Base-by-base conservation (phyloP, 148 eudicot genomes). In the Chenopodium suecicum region DNA sequence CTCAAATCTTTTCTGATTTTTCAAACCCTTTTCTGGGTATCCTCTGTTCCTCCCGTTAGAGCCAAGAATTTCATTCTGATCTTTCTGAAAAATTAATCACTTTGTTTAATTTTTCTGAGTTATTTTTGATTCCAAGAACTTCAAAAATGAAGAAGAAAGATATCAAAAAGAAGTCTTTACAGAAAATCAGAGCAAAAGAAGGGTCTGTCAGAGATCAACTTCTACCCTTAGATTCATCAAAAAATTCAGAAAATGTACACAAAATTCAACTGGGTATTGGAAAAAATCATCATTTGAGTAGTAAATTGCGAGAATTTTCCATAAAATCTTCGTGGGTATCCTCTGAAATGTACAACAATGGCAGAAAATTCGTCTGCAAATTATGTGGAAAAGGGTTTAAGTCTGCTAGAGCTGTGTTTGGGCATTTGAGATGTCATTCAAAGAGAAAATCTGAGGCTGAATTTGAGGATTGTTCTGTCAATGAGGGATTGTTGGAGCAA, bases 321-420 rank as follows among this genome's bases (percentile, higher is more conserved):
- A 89, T 75, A 54, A 89, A 82, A 50, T 68, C 88, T 71, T 86
- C 86, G 84, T 87, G 84, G 78, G 65, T 79, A 73, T 81, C 84
- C 60, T n/a, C 67, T 44, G 5, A 68, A n/a, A 9, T 10, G 70
- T 68, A 71, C 23, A 74, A 20, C 20, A 67, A 62, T 44, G 32
- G 67, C 44, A 29, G 68, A 20, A 25, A 63, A 23, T 25, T 5
- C 37, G 48, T 80, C 25, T 90, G 94, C 58, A 66, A 83, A 69
- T 71, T 86, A 80, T 92, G 95, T 82, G 95, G 85, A n/a, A 92
- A 84, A 83, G 89, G 79, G 82, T 92, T 92, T 75, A 78, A 65
- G 74, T 82, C 91, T 4, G 52, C 76, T 78, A 88, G 76, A 76
- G 93, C 90, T 86, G 79, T 90, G 10, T 80, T 85, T 60, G 92